Base-by-base conservation (phyloP, 331 rosid genomes). In the Stylosanthes scabra region DNA sequence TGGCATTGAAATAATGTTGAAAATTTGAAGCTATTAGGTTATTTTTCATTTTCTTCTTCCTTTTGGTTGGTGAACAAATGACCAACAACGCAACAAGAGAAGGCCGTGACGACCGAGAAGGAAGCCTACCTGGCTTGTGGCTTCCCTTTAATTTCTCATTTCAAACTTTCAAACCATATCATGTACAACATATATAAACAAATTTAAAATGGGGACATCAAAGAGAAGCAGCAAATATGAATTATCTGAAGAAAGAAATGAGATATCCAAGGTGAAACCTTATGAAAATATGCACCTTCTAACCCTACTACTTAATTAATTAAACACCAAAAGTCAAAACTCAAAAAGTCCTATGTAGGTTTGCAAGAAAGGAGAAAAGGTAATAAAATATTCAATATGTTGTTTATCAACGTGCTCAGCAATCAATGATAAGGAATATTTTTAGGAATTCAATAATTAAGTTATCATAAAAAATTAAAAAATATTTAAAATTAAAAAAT, bases 1-100 rank as follows among this genome's bases (percentile, higher is more conserved):
- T 20, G 3, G 70, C 68, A 64, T 67, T 77, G 85, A 81, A 80
- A 66, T 49, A 8, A 16, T 44, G 75, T 77, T 68, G 82, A 74
- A 75, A 81, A 52, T 12, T 61, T 59, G 47, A 34, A 34, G 39
- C 39, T 34, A 34, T 34, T 16, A 9, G 54, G 55, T 49, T 34
- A 34, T 34, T 34, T 34, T 34, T 4, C 6, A 3, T 59, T 40
- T 65, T 78, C 41, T 68, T 81, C 71, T 13, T 74, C 71, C 77
- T 70, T 77, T 80, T 76, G 96, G 91, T 87, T 87, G 97, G 90
- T 91, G 81, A 86, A 89, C 97, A 86, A 87, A 85, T 84, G 87
- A 81, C 88, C 82, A 75, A 72, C 81, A 74, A 79, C 9, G 83
- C 39, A 29, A 68, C 60, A 37, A 41, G 25, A 52, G 3, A 55